Conservation (phyloP, 2,329 filamentous ascomycete genomes). For the Fusarium anguioides region DNA sequence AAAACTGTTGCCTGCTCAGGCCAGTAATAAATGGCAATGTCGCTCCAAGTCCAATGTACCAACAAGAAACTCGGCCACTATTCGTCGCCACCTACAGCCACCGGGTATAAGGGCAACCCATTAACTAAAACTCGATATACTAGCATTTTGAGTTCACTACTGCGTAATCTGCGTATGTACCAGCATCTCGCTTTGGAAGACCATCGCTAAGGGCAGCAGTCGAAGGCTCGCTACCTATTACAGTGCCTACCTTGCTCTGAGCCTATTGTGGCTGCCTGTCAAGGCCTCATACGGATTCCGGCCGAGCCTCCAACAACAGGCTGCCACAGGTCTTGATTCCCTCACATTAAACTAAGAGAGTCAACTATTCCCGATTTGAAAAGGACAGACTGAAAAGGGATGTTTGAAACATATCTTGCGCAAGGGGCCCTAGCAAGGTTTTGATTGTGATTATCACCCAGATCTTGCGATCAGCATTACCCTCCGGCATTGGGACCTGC, state of each 20-base stretch:
- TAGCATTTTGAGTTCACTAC: conserved; percentile 13
- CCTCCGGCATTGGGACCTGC: conserved; percentile 32
- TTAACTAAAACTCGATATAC: conserved; percentile 6
- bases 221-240: not conserved
- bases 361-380: conserved; percentile 37
- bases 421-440: conserved; percentile 37
- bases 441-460: conserved; percentile 41
- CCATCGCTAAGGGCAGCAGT: no score
- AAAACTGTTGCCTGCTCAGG: not conserved
- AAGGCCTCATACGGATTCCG: conserved; percentile 26
- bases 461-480: conserved; percentile 35
- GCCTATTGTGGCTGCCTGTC: conserved; percentile 21
- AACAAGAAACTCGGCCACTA: conserved; percentile 11
- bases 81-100: conserved; percentile 28
- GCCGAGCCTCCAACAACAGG: conserved; percentile 33
- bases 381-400: conserved; percentile 32
- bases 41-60: not conserved
- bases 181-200: not conserved
- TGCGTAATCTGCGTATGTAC: not conserved
- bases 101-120: conserved; percentile 19
- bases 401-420: conserved; percentile 39
- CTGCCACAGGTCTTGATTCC: conserved; percentile 5
- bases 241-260: not conserved
- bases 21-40: not conserved
- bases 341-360: conserved; percentile 19